Conservation (phyloP, 345 rosid genomes). For the Citrus maxima region DNA sequence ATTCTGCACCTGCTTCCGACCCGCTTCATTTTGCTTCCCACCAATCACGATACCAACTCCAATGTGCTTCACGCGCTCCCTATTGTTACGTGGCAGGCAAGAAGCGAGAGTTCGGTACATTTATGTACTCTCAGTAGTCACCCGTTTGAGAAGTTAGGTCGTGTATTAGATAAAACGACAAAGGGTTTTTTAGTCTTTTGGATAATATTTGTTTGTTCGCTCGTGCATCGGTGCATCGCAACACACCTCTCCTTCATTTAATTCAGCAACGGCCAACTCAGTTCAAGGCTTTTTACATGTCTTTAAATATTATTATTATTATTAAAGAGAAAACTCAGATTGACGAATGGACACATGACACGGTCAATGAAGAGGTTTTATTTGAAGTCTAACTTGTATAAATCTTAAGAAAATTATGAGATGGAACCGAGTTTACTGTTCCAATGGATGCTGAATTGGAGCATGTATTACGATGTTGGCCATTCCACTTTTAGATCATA, state of each 20-base stretch:
- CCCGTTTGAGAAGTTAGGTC: background rate
- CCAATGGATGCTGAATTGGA: background rate
- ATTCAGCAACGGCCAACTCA: background rate
- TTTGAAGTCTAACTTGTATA: background rate
- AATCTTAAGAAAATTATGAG: background rate
- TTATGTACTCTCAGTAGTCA: background rate
- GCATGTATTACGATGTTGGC: background rate
- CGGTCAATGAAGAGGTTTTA: too few species aligned
- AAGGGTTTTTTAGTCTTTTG: background rate
- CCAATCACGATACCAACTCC: background rate
- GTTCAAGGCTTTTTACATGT: background rate
- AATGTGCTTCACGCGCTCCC: background rate
- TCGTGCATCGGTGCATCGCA: background rate
- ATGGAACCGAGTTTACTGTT: background rate
- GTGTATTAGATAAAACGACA: background rate
- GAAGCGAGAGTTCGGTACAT: background rate
- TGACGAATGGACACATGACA: too few species aligned
- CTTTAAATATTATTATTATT: background rate
- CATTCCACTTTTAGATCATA: background rate
- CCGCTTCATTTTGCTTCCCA: background rate
- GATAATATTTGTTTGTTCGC: too few species aligned
- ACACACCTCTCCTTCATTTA: background rate
- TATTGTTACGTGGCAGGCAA: background rate
- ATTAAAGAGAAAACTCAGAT: too few species aligned
- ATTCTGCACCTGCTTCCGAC: conserved; percentile 14